Percentiles rank a stretch among this genome's conserved stretches.
These are phyloP conservation scores for Saccharomyces paradoxus DNA, from an alignment of 805 yeast species.

Conservation along the genomic window DNA sequence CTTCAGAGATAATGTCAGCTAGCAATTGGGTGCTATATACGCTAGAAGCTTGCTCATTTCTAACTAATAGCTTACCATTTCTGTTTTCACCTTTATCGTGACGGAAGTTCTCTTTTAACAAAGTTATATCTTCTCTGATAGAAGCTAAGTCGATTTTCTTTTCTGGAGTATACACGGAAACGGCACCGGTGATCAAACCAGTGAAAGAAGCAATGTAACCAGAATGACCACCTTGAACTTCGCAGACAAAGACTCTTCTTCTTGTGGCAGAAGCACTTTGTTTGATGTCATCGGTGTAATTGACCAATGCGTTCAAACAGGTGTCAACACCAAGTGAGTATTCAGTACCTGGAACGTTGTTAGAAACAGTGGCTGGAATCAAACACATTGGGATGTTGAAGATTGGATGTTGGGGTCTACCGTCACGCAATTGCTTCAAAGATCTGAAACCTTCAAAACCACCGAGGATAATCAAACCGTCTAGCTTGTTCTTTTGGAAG, in stretches of 20 bases:
- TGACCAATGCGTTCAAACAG: constrained; percentile 81
- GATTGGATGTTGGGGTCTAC: constrained; percentile 74
- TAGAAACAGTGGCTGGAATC: constrained; percentile 92
- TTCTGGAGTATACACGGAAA: constrained; percentile 87
- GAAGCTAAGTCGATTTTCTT: constrained; percentile 60
- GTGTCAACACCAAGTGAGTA: constrained; percentile 94
- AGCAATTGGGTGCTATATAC: constrained; percentile 76
- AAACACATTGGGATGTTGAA: constrained; percentile 91
- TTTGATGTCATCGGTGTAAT: constrained; percentile 91
- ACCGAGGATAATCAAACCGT: constrained; percentile 86
- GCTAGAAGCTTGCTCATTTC: constrained; percentile 74
- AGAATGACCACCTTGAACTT: constrained; percentile 95
- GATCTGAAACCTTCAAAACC: constrained; percentile 96
- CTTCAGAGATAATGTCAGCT: constrained; percentile 76
- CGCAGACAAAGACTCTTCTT: constrained; percentile 90
- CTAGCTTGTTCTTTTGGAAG: constrained; percentile 79
- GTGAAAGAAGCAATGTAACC: constrained; percentile 88
- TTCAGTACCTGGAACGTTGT: constrained; percentile 98
- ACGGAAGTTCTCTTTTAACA: constrained; percentile 58
- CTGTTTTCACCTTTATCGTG: constrained; percentile 71
- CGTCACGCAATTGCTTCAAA: constrained; percentile 69
- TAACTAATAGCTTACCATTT: constrained; percentile 78
- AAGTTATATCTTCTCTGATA: constrained; percentile 66
- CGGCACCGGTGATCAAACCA: constrained; percentile 83
- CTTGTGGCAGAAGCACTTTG: constrained; percentile 92